Evolutionary conservation across 2,329 filamentous ascomycete genomes (phyloP).

Genomic region (Diplodia corticola): DNA sequence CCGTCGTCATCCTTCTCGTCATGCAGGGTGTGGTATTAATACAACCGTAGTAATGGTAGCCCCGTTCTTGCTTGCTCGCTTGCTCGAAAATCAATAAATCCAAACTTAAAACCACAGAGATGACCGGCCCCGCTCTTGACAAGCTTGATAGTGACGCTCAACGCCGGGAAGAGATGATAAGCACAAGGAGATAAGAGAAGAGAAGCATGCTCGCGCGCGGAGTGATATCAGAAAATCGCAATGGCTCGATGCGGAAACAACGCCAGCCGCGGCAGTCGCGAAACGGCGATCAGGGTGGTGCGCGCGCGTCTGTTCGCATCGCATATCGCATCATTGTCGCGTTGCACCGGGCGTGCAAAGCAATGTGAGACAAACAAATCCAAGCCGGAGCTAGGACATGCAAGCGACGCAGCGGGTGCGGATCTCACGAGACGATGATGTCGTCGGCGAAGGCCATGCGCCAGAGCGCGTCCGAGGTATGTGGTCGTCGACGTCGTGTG

Average conservation of each 20-base stretch:
- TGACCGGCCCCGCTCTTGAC: conserved; percentile 1
- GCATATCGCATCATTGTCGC: too few relatives aligned
- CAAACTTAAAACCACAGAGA: not conserved
- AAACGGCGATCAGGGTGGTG: not conserved
- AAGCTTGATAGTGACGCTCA: conserved; percentile 1
- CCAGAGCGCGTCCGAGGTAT: conserved; percentile 6
- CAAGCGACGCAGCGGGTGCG: conserved; percentile 5
- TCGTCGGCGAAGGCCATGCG: not conserved
- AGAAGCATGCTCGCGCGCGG: not conserved
- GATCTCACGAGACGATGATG: conserved; percentile 14
- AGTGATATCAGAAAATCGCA: not conserved
- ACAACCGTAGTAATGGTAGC: not conserved
- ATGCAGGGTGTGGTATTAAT: conserved; percentile 11
- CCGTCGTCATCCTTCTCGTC: conserved; percentile 9
- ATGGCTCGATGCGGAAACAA: not conserved
- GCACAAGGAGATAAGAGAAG: not conserved
- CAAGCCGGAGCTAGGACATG: conserved; percentile 4
- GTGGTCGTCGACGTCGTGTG: conserved; percentile 16
- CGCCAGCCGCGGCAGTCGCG: conserved; percentile 1
- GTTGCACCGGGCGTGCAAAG: not conserved
- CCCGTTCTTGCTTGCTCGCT: conserved; percentile 1
- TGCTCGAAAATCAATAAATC: conserved; percentile 2
- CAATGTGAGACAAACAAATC: conserved; percentile 2
- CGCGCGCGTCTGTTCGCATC: conserved; percentile 11
- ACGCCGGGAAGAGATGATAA: not conserved